Conservation (phyloP, 441 rosid genomes). For the Mallotus repandus region DNA sequence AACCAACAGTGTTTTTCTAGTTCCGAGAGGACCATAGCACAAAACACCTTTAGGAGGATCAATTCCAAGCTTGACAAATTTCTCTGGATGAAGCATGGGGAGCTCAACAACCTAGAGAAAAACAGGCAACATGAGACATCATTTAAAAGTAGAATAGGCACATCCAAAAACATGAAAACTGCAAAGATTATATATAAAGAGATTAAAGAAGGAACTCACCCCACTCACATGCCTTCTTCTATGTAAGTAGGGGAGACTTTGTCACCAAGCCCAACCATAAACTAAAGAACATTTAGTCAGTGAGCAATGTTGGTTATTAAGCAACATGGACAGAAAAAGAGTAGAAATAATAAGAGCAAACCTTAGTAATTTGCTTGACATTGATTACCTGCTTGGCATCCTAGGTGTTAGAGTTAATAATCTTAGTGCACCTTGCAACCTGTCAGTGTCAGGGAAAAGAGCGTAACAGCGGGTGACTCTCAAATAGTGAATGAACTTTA, state of each 20-base stretch:
- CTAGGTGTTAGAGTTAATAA: slow-evolving; percentile 89
- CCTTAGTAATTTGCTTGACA: slow-evolving; percentile 98
- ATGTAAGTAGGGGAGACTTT: slow-evolving; percentile 97
- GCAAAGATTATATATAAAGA: neutral
- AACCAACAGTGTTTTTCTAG: slow-evolving; percentile 91
- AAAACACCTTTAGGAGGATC: slow-evolving; percentile 99
- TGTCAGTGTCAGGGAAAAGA: slow-evolving; percentile 11
- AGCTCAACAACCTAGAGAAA: slow-evolving; percentile 79
- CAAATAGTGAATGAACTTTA: too few species aligned
- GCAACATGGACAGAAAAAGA: slow-evolving; percentile 9
- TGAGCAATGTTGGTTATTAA: too few species aligned
- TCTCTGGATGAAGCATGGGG: slow-evolving; percentile 99
- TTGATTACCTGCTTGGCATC: slow-evolving; percentile 95
- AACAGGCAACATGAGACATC: neutral
- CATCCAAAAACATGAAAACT: neutral
- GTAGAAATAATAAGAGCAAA: slow-evolving; percentile 17
- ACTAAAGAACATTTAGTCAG: slow-evolving; percentile 37
- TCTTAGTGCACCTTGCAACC: slow-evolving; percentile 98
- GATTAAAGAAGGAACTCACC: slow-evolving; percentile 42
- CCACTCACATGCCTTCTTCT: slow-evolving; percentile 99
- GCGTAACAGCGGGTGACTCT: too few species aligned
- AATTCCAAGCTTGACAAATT: slow-evolving; percentile 95
- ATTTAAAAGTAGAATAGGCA: neutral
- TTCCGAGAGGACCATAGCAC: slow-evolving; percentile 98
- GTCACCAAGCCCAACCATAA: slow-evolving; percentile 99